phyloP scores from a whole-genome alignment of 2,329 filamentous ascomycete species.

The Bipolaris cookei region DNA sequence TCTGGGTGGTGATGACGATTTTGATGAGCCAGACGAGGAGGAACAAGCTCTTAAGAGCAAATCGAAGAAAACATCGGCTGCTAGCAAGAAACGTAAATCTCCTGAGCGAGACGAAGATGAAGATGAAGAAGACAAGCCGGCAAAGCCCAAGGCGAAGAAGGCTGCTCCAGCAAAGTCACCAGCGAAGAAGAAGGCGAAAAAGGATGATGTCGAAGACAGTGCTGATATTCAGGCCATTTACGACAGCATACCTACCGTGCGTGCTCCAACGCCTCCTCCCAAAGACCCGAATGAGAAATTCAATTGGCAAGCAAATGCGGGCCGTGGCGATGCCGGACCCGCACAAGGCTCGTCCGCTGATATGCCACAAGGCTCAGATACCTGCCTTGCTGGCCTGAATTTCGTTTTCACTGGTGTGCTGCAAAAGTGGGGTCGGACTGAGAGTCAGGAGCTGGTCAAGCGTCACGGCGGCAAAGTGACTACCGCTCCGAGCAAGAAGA shows the following conservation, averaged over 20 bases:
- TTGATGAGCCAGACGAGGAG: slow-evolving; percentile 53
- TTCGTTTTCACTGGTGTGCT: slow-evolving; percentile 97
- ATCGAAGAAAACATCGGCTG: slow-evolving; percentile 46
- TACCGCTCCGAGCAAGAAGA: slow-evolving; percentile 85
- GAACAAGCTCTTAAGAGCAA: slow-evolving; percentile 50
- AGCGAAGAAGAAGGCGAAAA: slow-evolving; percentile 66
- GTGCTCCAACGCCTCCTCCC: slow-evolving; percentile 81
- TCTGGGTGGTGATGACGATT: slow-evolving; percentile 54
- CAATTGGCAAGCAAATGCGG: slow-evolving; percentile 69
- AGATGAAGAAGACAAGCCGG: slow-evolving; percentile 60
- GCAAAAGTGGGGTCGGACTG: slow-evolving; percentile 79
- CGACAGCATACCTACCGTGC: slow-evolving; percentile 82
- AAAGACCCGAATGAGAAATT: slow-evolving; percentile 74
- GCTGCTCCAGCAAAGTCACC: slow-evolving; percentile 55
- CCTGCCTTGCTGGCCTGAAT: slow-evolving; percentile 85
- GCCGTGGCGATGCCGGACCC: slow-evolving; percentile 67
- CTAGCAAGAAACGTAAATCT: slow-evolving; percentile 63
- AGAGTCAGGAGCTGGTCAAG: slow-evolving; percentile 86
- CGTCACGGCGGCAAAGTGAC: slow-evolving; percentile 93
- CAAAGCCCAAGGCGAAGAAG: slow-evolving; percentile 58
- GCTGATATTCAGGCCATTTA: slow-evolving; percentile 81
- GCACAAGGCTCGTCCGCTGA: slow-evolving; percentile 67
- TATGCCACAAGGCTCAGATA: slow-evolving; percentile 81
- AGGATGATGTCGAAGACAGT: slow-evolving; percentile 70
- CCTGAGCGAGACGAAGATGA: slow-evolving; percentile 61